These are phyloP conservation scores for Cystobasidium onofrii DNA, from an alignment of 768 basidiomycete genomes.

Conservation along the genomic window DNA sequence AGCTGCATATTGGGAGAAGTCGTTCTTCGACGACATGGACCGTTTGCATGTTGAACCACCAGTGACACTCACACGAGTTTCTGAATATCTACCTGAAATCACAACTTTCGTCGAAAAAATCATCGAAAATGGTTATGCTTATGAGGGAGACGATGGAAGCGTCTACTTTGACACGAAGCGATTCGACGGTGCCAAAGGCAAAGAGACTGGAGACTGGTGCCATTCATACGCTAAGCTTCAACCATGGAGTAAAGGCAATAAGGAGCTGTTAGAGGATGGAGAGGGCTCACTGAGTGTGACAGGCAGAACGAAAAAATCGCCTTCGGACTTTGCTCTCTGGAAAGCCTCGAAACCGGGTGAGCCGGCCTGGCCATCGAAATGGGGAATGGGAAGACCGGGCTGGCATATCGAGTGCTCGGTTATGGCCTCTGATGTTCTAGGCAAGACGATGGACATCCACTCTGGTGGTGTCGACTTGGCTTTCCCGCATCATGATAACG, in stretches of 20 bases:
- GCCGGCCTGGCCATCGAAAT: slow-evolving; percentile 90
- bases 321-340: slow-evolving; percentile 94
- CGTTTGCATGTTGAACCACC: slow-evolving; percentile 78
- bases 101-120: slow-evolving; percentile 78
- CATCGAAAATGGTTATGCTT: slow-evolving; percentile 75
- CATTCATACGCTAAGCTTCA: slow-evolving; percentile 91
- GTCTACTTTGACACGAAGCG: slow-evolving; percentile 50
- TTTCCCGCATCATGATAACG: slow-evolving; percentile 99
- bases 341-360: slow-evolving; percentile 94
- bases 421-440: slow-evolving; percentile 87
- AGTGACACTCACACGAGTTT: slow-evolving; percentile 85
- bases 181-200: slow-evolving; percentile 47
- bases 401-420: slow-evolving; percentile 99
- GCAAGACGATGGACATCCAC: slow-evolving; percentile 90
- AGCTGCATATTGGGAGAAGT: slow-evolving; percentile 76
- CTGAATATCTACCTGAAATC: slow-evolving; percentile 94
- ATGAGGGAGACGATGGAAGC: slow-evolving; percentile 58
- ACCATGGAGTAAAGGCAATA: slow-evolving; percentile 91
- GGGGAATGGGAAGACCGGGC: slow-evolving; percentile 91
- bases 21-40: slow-evolving; percentile 86
- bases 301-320: slow-evolving; percentile 59
- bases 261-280: slow-evolving; percentile 77
- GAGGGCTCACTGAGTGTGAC: slow-evolving; percentile 57
- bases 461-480: slow-evolving; percentile 93
- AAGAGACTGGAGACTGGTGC: slow-evolving; percentile 48